Evolutionary conservation across 352 stramenopile genomes (phyloP).

Genomic region (Globisporangium splendens): DNA sequence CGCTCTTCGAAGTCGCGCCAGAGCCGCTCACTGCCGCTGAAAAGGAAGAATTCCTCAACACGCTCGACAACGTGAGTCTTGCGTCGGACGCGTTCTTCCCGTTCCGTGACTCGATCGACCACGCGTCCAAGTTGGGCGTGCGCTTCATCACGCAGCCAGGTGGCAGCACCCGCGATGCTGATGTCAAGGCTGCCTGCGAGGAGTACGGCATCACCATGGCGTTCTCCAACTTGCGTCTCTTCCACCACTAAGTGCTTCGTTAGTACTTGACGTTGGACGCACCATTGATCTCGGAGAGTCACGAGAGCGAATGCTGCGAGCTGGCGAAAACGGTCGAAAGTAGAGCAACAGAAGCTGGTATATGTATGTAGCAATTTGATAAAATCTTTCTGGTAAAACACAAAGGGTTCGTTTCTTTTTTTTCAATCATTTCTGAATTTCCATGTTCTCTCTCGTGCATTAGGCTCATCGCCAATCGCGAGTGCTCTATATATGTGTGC

Average conservation of each 20-base stretch:
- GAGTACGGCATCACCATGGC: constrained; percentile 99
- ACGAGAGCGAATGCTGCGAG: background rate
- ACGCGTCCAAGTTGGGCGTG: constrained; percentile 94
- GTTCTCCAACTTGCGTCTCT: constrained; percentile 97
- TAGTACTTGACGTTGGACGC: no score
- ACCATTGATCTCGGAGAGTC: no score
- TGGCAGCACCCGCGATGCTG: constrained; percentile 77
- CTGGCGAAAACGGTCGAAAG: background rate
- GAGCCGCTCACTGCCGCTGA: constrained; percentile 92
- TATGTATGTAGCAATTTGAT: constrained; percentile 1
- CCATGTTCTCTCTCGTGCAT: no score
- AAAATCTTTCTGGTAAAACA: background rate
- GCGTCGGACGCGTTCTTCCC: constrained; percentile 99
- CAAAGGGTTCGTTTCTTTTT: no score
- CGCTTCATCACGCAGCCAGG: constrained; percentile 97
- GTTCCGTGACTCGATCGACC: constrained; percentile 99
- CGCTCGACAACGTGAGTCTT: constrained; percentile 91
- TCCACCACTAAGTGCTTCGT: constrained; percentile 95
- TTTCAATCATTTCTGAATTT: no score
- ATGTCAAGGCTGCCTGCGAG: constrained; percentile 94
- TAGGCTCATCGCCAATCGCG: no score
- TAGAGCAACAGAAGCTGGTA: background rate
- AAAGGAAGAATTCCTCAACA: constrained; percentile 94
- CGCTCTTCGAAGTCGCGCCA: constrained; percentile 92
- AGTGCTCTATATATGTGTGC: no score